Conservation (phyloP, 768 basidiomycete genomes). For the Russula virescens region DNA sequence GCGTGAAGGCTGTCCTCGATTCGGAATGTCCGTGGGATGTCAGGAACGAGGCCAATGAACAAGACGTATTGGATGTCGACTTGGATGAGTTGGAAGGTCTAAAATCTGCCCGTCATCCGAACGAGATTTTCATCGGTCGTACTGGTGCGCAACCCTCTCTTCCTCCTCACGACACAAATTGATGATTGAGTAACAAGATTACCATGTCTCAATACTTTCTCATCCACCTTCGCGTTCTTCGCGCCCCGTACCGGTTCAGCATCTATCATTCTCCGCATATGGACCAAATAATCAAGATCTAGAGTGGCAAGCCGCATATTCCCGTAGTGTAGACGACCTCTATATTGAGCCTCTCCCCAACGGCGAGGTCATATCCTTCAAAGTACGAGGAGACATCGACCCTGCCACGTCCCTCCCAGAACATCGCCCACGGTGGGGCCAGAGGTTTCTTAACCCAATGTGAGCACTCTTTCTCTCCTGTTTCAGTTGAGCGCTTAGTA, state of each 20-base stretch:
- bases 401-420: slow-evolving; percentile 32
- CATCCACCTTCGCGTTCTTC: slow-evolving; percentile 38
- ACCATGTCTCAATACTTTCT: slow-evolving; percentile 79
- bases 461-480: slow-evolving; percentile 33
- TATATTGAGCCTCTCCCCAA: slow-evolving; percentile 80
- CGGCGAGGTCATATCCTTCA: slow-evolving; percentile 76
- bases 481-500: neutral
- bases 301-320: slow-evolving; percentile 64
- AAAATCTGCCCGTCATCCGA: slow-evolving; percentile 34
- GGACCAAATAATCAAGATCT: slow-evolving; percentile 88
- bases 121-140: slow-evolving; percentile 58
- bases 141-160: slow-evolving; percentile 44
- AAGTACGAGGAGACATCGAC: slow-evolving; percentile 32
- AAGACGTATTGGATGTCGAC: slow-evolving; percentile 40
- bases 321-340: slow-evolving; percentile 65
- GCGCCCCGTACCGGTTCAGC: slow-evolving; percentile 53
- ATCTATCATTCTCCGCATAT: slow-evolving; percentile 86
- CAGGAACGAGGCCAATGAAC: slow-evolving; percentile 47
- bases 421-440: slow-evolving; percentile 51
- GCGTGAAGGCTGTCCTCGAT: slow-evolving; percentile 66
- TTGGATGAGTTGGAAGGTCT: slow-evolving; percentile 56
- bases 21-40: slow-evolving; percentile 77
- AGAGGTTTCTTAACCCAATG: slow-evolving; percentile 61
- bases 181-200: slow-evolving; percentile 47
- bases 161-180: slow-evolving; percentile 18